Conservation (phyloP, 2,329 filamentous ascomycete genomes). For the Epichloe aotearoae region DNA sequence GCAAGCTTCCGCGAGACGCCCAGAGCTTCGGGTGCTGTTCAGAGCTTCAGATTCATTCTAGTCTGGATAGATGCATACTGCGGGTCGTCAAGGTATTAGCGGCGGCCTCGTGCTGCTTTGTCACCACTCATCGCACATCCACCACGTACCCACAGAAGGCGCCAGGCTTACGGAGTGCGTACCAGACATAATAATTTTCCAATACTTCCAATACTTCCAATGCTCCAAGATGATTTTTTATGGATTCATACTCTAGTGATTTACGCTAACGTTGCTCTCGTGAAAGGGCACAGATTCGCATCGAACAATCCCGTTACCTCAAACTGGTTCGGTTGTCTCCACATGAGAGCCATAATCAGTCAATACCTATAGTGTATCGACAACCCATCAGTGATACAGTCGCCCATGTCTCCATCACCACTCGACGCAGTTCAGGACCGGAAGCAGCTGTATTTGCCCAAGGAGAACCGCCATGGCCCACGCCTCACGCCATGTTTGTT, state of each 20-base stretch:
- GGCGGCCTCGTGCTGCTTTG: no score
- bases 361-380: background rate
- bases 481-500: conserved; percentile 32
- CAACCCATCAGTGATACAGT: background rate
- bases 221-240: no score
- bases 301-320: background rate
- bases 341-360: background rate
- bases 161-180: no score
- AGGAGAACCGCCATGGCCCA: conserved; percentile 37
- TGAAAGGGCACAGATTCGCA: background rate
- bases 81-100: background rate
- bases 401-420: background rate
- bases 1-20: no score
- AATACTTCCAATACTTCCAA: no score
- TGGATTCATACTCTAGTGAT: background rate
- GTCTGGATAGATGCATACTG: conserved; percentile 2
- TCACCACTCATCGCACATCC: background rate
- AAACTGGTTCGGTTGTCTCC: background rate
- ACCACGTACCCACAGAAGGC: background rate
- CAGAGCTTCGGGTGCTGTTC: background rate
- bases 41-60: background rate
- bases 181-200: no score
- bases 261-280: background rate
- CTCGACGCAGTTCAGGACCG: background rate
- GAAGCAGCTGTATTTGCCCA: conserved; percentile 40